Conservation (phyloP, 2,329 filamentous ascomycete species). For the Ceratocystis eucalypticola region DNA sequence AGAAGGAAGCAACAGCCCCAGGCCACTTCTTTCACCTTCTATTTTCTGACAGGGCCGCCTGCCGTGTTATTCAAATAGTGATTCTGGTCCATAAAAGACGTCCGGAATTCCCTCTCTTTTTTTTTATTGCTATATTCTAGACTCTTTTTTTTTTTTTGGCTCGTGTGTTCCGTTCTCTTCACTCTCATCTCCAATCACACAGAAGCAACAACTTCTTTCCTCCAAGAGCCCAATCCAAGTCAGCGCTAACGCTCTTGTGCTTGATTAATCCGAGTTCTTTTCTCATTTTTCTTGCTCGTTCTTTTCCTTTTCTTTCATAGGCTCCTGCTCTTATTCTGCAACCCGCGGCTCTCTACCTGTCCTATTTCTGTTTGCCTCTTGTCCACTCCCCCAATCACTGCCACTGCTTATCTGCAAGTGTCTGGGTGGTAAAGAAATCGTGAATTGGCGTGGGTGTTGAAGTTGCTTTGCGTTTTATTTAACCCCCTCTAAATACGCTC, state of each 20-base stretch:
- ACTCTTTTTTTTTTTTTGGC: background rate
- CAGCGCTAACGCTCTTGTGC: background rate
- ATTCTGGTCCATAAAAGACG: constrained; percentile 9
- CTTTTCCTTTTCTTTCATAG: background rate
- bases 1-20: background rate
- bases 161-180: background rate
- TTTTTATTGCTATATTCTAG: constrained; percentile 1
- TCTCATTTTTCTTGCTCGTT: background rate
- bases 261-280: background rate
- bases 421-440: background rate
- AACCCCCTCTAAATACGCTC: background rate
- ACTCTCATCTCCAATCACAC: background rate
- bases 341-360: background rate
- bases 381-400: background rate
- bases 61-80: background rate
- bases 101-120: constrained; percentile 1
- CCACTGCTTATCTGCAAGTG: background rate
- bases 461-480: background rate
- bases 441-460: background rate
- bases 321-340: background rate
- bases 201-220: background rate
- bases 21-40: background rate
- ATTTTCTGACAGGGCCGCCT: constrained; percentile 7
- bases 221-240: background rate
- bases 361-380: background rate